A percentile compares a stretch with the other conserved stretches of the same genome.
Conservation (phyloP, 768 basidiomycete genomes). For the Mycena metata region DNA sequence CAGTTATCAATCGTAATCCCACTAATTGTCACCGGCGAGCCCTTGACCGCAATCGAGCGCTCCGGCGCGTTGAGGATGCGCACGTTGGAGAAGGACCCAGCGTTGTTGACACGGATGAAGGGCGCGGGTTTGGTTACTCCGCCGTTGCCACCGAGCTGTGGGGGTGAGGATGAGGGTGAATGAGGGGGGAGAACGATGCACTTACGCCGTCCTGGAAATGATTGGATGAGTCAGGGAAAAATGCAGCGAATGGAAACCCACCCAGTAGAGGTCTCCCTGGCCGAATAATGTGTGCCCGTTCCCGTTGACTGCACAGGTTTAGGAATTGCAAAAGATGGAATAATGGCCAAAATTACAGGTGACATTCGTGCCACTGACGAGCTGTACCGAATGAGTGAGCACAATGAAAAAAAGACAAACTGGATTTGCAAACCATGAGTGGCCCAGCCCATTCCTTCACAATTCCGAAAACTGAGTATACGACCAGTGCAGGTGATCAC, state of each 20-base stretch:
- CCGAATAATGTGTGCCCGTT: slow-evolving; percentile 32
- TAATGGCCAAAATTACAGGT: slow-evolving; percentile 26
- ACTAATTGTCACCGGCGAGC: slow-evolving; percentile 28
- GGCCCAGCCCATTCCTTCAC: slow-evolving; percentile 33
- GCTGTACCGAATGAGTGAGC: slow-evolving; percentile 2
- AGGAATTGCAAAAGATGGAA: slow-evolving; percentile 16
- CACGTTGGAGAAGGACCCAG: slow-evolving; percentile 35
- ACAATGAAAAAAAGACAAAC: slow-evolving; percentile 49
- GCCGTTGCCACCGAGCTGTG: slow-evolving; percentile 8
- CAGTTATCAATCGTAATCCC: slow-evolving; percentile 38
- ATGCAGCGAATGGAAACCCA: slow-evolving; percentile 7
- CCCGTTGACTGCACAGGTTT: slow-evolving; percentile 7
- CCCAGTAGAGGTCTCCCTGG: slow-evolving; percentile 33
- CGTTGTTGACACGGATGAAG: slow-evolving; percentile 29
- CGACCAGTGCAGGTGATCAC: slow-evolving; percentile 41
- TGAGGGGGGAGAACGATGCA: slow-evolving; percentile 13
- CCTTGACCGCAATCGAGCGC: slow-evolving; percentile 32
- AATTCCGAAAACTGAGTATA: slow-evolving; percentile 2
- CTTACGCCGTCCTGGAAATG: slow-evolving; percentile 18
- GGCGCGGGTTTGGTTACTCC: slow-evolving; percentile 37
- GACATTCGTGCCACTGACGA: slow-evolving; percentile 28
- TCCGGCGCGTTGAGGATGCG: slow-evolving; percentile 31
- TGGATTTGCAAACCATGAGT: slow-evolving; percentile 46
- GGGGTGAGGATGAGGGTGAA: slow-evolving; percentile 8
- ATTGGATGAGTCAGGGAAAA: slow-evolving; percentile 16